A percentile compares a stretch with the other conserved stretches of the same genome.
Conservation (phyloP, 495 filamentous ascomycete species). For the Platismatia glauca region DNA sequence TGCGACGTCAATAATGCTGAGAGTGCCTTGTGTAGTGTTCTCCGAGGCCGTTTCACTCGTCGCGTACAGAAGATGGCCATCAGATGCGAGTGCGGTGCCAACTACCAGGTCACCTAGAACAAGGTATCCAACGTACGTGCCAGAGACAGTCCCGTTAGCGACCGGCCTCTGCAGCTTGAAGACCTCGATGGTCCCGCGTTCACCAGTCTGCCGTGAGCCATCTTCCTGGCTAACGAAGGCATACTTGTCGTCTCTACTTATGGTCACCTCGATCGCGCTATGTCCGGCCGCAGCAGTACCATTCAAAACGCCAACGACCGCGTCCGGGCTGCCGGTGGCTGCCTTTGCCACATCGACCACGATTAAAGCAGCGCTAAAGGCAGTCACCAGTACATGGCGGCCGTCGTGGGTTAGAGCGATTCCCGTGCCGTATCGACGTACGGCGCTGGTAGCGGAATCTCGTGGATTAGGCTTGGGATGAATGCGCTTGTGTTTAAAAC, state of each 20-base stretch:
- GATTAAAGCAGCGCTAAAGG: constrained; percentile 13
- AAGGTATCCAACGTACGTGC: constrained; percentile 20
- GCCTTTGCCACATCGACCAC: constrained; percentile 24
- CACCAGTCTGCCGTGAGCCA: constrained; percentile 14
- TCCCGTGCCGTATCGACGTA: constrained; percentile 6
- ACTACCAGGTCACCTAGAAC: constrained; percentile 20
- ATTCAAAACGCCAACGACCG: constrained; percentile 20
- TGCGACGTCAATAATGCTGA: constrained; percentile 17
- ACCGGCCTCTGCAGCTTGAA: constrained; percentile 18
- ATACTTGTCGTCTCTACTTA: constrained; percentile 22
- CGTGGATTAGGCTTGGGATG: constrained; percentile 15
- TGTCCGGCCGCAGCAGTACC: constrained; percentile 18
- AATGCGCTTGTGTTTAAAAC: constrained; percentile 21
- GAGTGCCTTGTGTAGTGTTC: constrained; percentile 17
- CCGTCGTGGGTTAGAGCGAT: constrained; percentile 21
- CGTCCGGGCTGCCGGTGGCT: constrained; percentile 17
- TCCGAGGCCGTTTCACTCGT: constrained; percentile 19
- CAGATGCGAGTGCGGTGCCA: constrained; percentile 22
- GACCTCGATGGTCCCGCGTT: constrained; percentile 20
- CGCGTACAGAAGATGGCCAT: constrained; percentile 22
- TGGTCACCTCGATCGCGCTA: constrained; percentile 24
- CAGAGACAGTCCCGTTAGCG: constrained; percentile 17
- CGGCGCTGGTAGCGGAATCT: constrained; percentile 16
- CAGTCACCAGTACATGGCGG: constrained; percentile 18
- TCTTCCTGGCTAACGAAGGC: constrained; percentile 26